A percentile compares a stretch with the other conserved stretches of the same genome.
phyloP scores from a whole-genome alignment of 768 basidiomycete species.

The Cystofilobasidium capitatum region DNA sequence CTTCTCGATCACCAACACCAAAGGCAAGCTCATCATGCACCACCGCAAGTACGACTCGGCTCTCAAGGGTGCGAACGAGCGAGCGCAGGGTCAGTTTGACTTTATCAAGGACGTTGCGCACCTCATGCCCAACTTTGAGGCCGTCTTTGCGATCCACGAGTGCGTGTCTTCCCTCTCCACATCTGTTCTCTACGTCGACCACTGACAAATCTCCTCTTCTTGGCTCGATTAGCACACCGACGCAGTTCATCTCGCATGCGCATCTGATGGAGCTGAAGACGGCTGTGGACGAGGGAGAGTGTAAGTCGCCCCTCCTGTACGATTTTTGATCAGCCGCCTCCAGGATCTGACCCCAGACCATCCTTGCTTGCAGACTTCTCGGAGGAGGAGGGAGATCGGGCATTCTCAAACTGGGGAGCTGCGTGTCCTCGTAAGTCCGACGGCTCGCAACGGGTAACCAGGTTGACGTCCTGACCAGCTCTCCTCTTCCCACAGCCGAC shows the following conservation, averaged over 20 bases:
- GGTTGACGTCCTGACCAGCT: too few species aligned
- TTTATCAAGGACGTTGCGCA: constrained; percentile 29
- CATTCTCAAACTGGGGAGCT: constrained; percentile 25
- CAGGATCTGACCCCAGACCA: not conserved
- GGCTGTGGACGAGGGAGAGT: constrained; percentile 33
- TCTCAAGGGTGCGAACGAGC: constrained; percentile 32
- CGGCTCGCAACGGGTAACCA: too few species aligned
- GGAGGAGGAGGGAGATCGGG: constrained; percentile 26
- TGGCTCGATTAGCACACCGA: constrained; percentile 30
- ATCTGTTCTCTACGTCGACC: too few species aligned
- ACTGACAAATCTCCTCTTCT: not conserved
- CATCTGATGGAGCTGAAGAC: constrained; percentile 33
- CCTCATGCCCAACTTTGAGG: constrained; percentile 32
- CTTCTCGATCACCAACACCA: constrained; percentile 6
- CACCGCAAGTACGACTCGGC: not conserved
- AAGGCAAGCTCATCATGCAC: constrained; percentile 14
- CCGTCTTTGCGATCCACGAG: constrained; percentile 33
- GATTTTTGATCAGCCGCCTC: too few species aligned
- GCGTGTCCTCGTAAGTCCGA: constrained; percentile 16
- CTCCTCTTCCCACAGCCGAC: not conserved
- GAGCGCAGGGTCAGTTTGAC: constrained; percentile 32
- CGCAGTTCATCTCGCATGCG: constrained; percentile 29
- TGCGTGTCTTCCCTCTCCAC: not conserved
- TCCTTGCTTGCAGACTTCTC: not conserved
- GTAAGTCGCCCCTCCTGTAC: constrained; percentile 26